Conservation (phyloP, 106 monocot species). For the Phalaenopsis equestris region DNA sequence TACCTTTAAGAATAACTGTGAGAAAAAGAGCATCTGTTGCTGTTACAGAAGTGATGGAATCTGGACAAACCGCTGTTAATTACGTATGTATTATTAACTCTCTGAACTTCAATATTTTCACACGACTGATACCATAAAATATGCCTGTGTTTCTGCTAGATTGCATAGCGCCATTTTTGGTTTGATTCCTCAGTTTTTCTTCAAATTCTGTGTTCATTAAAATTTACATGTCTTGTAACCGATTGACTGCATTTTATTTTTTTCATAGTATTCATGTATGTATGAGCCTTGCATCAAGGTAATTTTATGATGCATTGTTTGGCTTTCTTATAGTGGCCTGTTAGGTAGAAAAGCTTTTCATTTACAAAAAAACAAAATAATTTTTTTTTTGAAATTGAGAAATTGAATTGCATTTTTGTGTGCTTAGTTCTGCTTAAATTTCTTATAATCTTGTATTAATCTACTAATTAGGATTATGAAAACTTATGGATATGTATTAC, state of each 20-base stretch:
- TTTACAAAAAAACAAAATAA: background rate
- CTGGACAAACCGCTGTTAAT: slow-evolving; percentile 24
- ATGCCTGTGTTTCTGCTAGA: background rate
- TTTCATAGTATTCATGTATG: background rate
- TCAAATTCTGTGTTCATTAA: background rate
- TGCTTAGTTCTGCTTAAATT: background rate
- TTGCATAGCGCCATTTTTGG: background rate
- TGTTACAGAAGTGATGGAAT: slow-evolving; percentile 38
- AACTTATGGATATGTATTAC: background rate
- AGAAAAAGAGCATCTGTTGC: slow-evolving; percentile 46
- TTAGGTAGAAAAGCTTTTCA: background rate
- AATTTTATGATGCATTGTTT: background rate
- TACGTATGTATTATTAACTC: slow-evolving; percentile 36
- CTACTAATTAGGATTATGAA: background rate
- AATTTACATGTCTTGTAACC: background rate
- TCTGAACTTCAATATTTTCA: slow-evolving; percentile 1
- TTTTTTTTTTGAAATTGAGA: background rate
- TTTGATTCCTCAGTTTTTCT: background rate
- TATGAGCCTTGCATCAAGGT: background rate
- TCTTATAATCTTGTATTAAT: background rate
- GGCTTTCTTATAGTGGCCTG: background rate
- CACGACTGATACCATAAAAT: background rate
- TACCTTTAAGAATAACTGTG: slow-evolving; percentile 75
- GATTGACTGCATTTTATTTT: background rate
- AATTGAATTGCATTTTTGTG: background rate